Evolutionary conservation across 1,284 basidiomycete genomes (phyloP), one percentile per base, ranked within the genome.

Genomic region (Austroboletus rostrupii): DNA sequence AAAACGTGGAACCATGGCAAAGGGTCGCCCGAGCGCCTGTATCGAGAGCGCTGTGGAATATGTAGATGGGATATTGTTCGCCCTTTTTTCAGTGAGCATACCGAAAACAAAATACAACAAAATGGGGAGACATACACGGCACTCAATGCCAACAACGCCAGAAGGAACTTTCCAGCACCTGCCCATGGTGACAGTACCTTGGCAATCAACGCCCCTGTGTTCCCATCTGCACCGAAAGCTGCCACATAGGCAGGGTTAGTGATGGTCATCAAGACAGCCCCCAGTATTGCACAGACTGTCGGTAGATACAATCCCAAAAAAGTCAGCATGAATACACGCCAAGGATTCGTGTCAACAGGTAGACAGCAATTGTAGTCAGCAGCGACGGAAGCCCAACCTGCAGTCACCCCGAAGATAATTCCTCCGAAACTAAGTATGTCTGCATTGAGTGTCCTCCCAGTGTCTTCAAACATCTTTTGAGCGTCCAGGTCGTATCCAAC

Each of bases 261-360:
- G 47, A 80, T 76, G 1, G 81, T 81, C 69, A 81, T 75, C 40
- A 85, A 66, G 0, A 75, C 68, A 0, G 80, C 80, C 3, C 79
- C 78, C 1, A 85, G 67, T 46, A 76, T 77, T 55, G 80, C 71
- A 19, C 84, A 83, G 40, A 70, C 62, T 40, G 78, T 69, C 1
- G 78, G 77, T 37, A 83, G 71, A 66, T 76, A 80, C 19, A 84
- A 65, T 7, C 83, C 82, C 41, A 77, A 72, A 61, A 78, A 83
- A 0, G 80, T 80, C 33, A 80, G 60, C 31, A 72, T 28, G 62
- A 84, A 85, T 12, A 85, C 71, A 42, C 75, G 75, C 53, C 64
- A 64, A 7, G 71, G 64, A 6, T 70, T 65, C 3, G 72, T 77
- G 50, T 75, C 61, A 0, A 65, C 74, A 0, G 79, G 77, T 1